Base-by-base conservation (phyloP, 495 filamentous ascomycete species). In the Tetracladium marchalianum region DNA sequence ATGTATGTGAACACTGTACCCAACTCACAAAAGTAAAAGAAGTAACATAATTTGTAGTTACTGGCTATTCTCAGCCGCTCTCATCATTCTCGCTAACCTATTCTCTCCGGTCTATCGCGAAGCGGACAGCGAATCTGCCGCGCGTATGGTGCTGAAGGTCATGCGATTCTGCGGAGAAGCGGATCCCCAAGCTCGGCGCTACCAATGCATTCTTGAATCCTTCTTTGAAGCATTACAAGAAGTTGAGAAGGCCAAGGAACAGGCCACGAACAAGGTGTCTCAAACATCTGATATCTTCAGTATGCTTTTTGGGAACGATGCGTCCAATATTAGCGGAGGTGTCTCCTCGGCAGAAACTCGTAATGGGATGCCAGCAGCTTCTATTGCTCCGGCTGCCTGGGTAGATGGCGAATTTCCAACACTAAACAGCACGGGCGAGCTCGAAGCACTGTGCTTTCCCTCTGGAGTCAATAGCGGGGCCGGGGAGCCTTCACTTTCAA, bases 191-290 rank as follows among this genome's bases (percentile, higher is more conserved):
- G 43, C 43, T 13, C 43, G 32, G 7, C 43, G 43, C 11, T 45
- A 45, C 43, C 43, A 36, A 16, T 35, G 31, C 4, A 45, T 45
- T 36, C 43, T 45, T 19, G 32, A 45, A 15, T 18, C 43, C 15
- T 45, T 45, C 18, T 11, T 8, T 13, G 41, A 35, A 6, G 35
- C 16, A 2, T 18, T 47, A n/a, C 12, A 22, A 22, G 44, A 37
- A 37, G 35, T 4, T n/a, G 19, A 46, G 15, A 46, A 39, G 32
- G 15, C 7, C 33, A 46, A 40, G 15, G 35, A 31, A 18, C 44
- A 39, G 31, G 44, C 6, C 11, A 17, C 16, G 31, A 9, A 27
- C 31, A 13, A 11, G 8, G 18, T 2, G 5, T 4, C 19, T 41
- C 19, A 17, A 32, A 34, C 11, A 31, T 34, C 15, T 35, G 38